A percentile compares a stretch with the other conserved stretches of the same genome.
Evolutionary conservation across 768 basidiomycete genomes (phyloP).

Genomic region (Tulasnella sp.): DNA sequence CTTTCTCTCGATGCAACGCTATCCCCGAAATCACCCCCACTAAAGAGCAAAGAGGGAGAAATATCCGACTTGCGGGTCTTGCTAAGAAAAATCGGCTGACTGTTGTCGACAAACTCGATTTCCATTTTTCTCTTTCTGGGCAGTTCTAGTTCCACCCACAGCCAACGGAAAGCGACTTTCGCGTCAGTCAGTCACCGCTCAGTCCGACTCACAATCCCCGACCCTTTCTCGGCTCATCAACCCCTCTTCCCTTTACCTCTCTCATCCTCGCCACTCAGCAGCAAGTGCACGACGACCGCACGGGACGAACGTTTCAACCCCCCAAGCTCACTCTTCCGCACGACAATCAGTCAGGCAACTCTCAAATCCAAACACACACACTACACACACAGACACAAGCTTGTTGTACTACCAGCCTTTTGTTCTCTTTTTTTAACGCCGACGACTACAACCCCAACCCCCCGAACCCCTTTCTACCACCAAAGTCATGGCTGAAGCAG

Average conservation of each 20-base stretch:
- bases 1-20: background rate
- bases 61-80: too few species aligned
- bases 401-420: slow-evolving; percentile 2
- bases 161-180: background rate
- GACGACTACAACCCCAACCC: background rate
- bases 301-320: background rate
- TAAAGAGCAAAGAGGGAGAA: background rate
- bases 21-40: background rate
- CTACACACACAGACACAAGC: background rate
- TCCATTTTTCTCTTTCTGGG: background rate
- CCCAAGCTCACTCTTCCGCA: background rate
- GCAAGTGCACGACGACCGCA: background rate
- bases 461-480: background rate
- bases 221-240: slow-evolving; percentile 12
- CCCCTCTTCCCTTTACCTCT: slow-evolving; percentile 4
- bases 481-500: slow-evolving; percentile 38
- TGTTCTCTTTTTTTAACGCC: background rate
- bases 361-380: slow-evolving; percentile 3
- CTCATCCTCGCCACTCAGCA: background rate
- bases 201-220: slow-evolving; percentile 15
- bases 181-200: slow-evolving; percentile 11
- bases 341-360: slow-evolving; percentile 3
- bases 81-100: background rate
- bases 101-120: background rate
- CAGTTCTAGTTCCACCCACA: background rate